Conservation (phyloP, 257 asterid genomes). For the Rhazya stricta region DNA sequence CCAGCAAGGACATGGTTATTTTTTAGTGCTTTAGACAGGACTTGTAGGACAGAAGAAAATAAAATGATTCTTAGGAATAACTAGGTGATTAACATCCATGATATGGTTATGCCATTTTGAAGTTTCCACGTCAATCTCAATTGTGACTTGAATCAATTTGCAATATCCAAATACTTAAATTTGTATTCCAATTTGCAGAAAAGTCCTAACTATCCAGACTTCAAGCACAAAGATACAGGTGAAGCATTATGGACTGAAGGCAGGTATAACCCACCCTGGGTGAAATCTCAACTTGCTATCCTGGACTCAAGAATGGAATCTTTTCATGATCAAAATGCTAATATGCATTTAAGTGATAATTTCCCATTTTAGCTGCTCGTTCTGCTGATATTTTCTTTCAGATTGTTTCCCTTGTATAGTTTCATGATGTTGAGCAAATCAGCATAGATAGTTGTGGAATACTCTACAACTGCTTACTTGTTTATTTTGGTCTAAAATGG, state of each 20-base stretch:
- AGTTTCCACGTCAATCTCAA: background rate
- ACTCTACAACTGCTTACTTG: background rate
- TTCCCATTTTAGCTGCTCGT: slow-evolving; percentile 45
- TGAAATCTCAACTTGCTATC: slow-evolving; percentile 77
- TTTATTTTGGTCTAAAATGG: background rate
- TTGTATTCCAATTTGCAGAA: slow-evolving; percentile 40
- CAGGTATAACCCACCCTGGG: slow-evolving; percentile 83
- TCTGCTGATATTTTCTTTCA: background rate
- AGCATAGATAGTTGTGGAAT: background rate
- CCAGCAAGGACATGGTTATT: background rate
- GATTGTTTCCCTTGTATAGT: background rate
- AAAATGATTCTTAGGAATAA: background rate
- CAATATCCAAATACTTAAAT: too few relatives aligned
- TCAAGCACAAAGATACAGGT: slow-evolving; percentile 95
- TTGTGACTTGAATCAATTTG: background rate
- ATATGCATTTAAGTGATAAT: slow-evolving; percentile 36
- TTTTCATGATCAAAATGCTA: slow-evolving; percentile 52
- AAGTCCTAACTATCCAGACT: slow-evolving; percentile 93
- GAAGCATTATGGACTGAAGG: slow-evolving; percentile 95
- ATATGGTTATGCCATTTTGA: background rate
- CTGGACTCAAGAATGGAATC: slow-evolving; percentile 80
- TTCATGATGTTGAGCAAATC: background rate
- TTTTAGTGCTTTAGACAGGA: background rate
- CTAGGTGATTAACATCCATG: background rate
- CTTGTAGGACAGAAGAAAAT: background rate